phyloP scores from a whole-genome alignment of 2,329 filamentous ascomycete genomes.

The Hymenoscyphus fraxineus region DNA sequence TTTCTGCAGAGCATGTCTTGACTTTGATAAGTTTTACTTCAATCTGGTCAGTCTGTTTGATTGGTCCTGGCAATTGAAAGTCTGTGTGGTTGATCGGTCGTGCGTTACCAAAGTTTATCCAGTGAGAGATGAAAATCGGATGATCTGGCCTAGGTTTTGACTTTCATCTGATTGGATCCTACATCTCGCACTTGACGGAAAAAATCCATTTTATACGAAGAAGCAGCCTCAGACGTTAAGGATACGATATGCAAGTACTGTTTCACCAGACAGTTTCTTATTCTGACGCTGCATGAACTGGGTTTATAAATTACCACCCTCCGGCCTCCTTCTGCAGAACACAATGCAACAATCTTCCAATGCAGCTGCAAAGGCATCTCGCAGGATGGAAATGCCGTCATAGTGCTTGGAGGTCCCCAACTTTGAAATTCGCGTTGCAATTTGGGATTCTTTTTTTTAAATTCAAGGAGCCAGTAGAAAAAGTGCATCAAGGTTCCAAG shows the following conservation, averaged over 20 bases:
- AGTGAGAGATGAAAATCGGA: not conserved
- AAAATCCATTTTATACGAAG: not conserved
- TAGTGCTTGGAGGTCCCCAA: too few relatives aligned
- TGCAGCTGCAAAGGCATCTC: too few relatives aligned
- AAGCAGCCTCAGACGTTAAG: not conserved
- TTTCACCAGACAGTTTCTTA: not conserved
- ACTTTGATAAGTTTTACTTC: not conserved
- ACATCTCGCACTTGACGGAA: not conserved
- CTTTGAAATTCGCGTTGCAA: too few relatives aligned
- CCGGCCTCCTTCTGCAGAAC: not conserved
- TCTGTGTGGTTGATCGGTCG: conserved; percentile 1
- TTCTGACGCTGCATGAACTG: not conserved
- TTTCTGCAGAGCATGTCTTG: not conserved
- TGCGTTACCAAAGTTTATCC: not conserved
- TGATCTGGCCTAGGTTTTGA: not conserved
- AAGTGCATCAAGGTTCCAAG: too few relatives aligned
- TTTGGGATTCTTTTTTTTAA: too few relatives aligned
- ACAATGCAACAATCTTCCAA: too few relatives aligned
- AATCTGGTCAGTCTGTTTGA: not conserved
- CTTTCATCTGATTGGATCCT: not conserved
- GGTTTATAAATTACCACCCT: not conserved
- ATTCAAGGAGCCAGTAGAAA: too few relatives aligned
- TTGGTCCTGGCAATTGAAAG: not conserved
- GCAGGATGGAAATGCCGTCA: too few relatives aligned
- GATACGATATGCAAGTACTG: not conserved